phyloP scores from a whole-genome alignment of 2,329 filamentous ascomycete species.

The Sporothrix pallida region DNA sequence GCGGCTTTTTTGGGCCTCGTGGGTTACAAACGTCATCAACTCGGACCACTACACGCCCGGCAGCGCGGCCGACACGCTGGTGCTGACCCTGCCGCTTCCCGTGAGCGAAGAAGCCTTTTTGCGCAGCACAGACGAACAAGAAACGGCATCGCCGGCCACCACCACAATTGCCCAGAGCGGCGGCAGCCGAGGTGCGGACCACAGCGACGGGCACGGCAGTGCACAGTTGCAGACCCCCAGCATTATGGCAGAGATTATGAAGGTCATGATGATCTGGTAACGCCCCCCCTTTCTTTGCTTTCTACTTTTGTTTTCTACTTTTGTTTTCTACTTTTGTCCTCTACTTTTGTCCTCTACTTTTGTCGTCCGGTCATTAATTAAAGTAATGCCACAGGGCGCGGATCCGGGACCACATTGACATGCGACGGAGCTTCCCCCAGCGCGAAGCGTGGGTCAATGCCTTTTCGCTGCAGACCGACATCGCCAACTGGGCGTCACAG shows the following conservation, averaged over 20 bases:
- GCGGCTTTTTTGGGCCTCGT: slow-evolving; percentile 17
- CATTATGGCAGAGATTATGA: slow-evolving; percentile 22
- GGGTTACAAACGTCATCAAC: slow-evolving; percentile 23
- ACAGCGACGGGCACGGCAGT: neutral
- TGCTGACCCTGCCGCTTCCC: slow-evolving; percentile 14
- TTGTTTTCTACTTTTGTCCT: neutral
- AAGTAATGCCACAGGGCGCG: neutral
- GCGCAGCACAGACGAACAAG: slow-evolving; percentile 2
- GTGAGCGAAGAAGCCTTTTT: slow-evolving; percentile 20
- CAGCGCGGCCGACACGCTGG: slow-evolving; percentile 18
- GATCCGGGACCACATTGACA: slow-evolving; percentile 16
- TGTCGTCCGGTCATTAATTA: neutral
- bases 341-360: too few relatives aligned
- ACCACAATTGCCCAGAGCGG: neutral
- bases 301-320: too few relatives aligned
- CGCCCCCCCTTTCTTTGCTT: too few relatives aligned
- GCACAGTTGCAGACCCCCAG: neutral
- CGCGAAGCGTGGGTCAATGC: slow-evolving; percentile 16
- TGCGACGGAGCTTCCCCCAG: slow-evolving; percentile 11
- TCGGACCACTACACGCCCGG: slow-evolving; percentile 23
- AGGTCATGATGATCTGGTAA: slow-evolving; percentile 25
- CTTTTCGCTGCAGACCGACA: slow-evolving; percentile 11
- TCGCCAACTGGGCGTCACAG: slow-evolving; percentile 1
- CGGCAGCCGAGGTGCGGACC: neutral
- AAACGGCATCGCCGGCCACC: neutral